phyloP scores from a whole-genome alignment of 306 rosid species.

The Quercus aquifolioides region DNA sequence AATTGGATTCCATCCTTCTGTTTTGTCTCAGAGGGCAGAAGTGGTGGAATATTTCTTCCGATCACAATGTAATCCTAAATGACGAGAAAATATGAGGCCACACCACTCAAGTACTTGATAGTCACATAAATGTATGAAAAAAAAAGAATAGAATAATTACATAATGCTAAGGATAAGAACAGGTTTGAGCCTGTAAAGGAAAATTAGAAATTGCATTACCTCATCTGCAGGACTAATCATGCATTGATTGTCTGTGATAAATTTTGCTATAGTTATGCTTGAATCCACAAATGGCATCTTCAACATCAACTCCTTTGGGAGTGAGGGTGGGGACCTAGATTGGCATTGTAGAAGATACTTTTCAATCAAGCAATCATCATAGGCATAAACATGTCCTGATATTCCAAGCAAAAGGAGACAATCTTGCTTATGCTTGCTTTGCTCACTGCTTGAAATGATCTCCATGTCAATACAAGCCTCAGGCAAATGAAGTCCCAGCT shows the following conservation, averaged over 20 bases:
- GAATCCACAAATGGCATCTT: slow-evolving; percentile 77
- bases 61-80: slow-evolving; percentile 55
- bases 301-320: slow-evolving; percentile 69
- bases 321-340: slow-evolving; percentile 55
- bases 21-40: slow-evolving; percentile 55
- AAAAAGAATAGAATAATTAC: neutral
- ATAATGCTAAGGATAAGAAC: neutral
- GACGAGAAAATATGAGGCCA: slow-evolving; percentile 17
- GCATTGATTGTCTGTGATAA: slow-evolving; percentile 49
- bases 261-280: slow-evolving; percentile 58
- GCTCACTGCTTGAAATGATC: slow-evolving; percentile 62
- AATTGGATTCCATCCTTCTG: slow-evolving; percentile 48
- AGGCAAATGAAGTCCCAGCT: slow-evolving; percentile 65
- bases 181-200: neutral
- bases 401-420: slow-evolving; percentile 66
- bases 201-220: slow-evolving; percentile 39
- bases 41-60: slow-evolving; percentile 54
- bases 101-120: neutral
- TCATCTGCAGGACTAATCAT: slow-evolving; percentile 43
- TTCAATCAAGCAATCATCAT: slow-evolving; percentile 67
- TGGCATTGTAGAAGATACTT: slow-evolving; percentile 72
- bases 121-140: no score
- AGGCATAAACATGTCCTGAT: slow-evolving; percentile 61
- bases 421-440: slow-evolving; percentile 63
- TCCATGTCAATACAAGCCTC: slow-evolving; percentile 75